Base-by-base conservation (phyloP, 176 grass and related monocot species). In the Puya raimondii region DNA sequence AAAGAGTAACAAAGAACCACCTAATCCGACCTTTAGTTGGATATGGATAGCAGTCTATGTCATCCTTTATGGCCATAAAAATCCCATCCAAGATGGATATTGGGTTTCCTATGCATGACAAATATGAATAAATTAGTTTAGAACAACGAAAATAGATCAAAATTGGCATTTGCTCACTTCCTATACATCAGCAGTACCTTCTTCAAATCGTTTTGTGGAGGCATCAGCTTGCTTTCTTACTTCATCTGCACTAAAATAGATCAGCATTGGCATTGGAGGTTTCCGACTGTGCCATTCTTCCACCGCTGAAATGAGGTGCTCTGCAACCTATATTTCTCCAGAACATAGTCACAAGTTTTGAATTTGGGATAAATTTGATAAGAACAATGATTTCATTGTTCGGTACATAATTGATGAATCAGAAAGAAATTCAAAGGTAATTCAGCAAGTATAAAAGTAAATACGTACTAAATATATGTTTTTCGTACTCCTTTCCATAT, bases 41-140 rank as follows among this genome's bases (percentile, higher is more conserved):
- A 71, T 93, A 90, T 3, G 94, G 94, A 25, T 85, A 73, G 75
- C 94, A 99, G 26, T 99, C 94, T n/a, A 99, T 87, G 63, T 99
- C 94, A 76, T 99, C 94, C 64, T 99, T 99, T 50, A 93, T 88
- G 49, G 89, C 89, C 3, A 99, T 80, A 51, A 93, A 99, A 25
- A 99, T 71, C 9, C 94, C 94, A 50, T 99, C 94, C 54, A 99
- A 29, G 66, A 99, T 72, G 10, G 89, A 93, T 57, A 90, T 50
- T 0, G 89, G 76, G n/a, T 73, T 93, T 79, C 94, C 94, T 99
- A 76, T 29, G 58, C 9, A 80, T 49, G 69, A 56, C 74, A 76
- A 76, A 20, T 11, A 56, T 66, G 50, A 74, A 26, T 50, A 49
- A 65, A 57, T 50, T 0, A 2, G 26, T 47, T 56, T 20, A 27